phyloP scores from a whole-genome alignment of 2,329 filamentous ascomycete species.

The Epichloe sp. region DNA sequence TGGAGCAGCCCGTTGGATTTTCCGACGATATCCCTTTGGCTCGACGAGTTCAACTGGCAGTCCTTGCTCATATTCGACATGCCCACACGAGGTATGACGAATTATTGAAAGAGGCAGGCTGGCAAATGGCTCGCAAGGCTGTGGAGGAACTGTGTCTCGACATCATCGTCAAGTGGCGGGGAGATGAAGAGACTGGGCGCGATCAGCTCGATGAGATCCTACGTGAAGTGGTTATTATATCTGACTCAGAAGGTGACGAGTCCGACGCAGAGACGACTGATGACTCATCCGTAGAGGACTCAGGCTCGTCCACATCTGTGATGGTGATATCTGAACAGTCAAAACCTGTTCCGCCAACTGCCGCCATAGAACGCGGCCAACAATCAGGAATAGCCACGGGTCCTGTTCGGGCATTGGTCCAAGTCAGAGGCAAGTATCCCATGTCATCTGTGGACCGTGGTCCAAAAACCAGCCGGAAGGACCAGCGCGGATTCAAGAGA shows the following conservation, averaged over 20 bases:
- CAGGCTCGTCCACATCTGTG: constrained; percentile 8
- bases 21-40: constrained; percentile 42
- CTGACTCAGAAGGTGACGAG: constrained; percentile 40
- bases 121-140: constrained; percentile 45
- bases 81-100: constrained; percentile 53
- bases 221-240: constrained; percentile 52
- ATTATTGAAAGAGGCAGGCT: constrained; percentile 43
- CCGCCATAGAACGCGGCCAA: neutral
- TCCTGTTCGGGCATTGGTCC: neutral
- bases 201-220: constrained; percentile 56
- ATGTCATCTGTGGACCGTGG: constrained; percentile 10
- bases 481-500: constrained; percentile 32
- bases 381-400: constrained; percentile 1
- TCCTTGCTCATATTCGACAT: constrained; percentile 53
- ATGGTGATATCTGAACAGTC: constrained; percentile 9
- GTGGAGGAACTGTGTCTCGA: constrained; percentile 50
- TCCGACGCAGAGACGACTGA: constrained; percentile 22
- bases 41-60: constrained; percentile 50
- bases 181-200: constrained; percentile 54
- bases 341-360: neutral
- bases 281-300: constrained; percentile 20
- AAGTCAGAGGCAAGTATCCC: constrained; percentile 9
- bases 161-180: constrained; percentile 57
- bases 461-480: constrained; percentile 17
- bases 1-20: constrained; percentile 44